phyloP scores from a whole-genome alignment of 768 basidiomycete species.

The Tricholoma bakamatsutake region DNA sequence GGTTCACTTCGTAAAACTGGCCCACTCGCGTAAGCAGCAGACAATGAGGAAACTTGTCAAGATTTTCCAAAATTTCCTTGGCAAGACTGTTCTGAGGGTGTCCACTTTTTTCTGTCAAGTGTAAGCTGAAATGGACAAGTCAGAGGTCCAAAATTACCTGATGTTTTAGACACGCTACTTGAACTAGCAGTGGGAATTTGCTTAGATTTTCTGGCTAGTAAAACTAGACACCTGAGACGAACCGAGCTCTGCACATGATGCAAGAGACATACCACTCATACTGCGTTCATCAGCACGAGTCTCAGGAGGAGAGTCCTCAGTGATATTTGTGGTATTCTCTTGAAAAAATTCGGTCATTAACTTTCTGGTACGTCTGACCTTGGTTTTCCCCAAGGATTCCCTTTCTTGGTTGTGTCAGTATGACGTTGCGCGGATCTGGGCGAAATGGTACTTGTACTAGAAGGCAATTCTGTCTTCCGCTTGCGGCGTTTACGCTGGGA shows the following conservation, averaged over 20 bases:
- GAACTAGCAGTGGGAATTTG: background rate
- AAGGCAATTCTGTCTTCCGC: background rate
- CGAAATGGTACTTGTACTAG: background rate
- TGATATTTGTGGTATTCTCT: background rate
- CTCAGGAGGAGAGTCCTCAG: background rate
- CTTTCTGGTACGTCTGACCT: background rate
- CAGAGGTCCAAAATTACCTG: background rate
- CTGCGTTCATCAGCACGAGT: background rate
- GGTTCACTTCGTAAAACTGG: conserved; percentile 85
- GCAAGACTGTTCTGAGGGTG: conserved; percentile 49
- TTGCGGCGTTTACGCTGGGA: background rate
- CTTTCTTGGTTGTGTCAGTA: background rate
- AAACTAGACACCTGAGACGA: background rate
- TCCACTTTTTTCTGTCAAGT: conserved; percentile 2
- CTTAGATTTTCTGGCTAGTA: background rate
- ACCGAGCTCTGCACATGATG: background rate
- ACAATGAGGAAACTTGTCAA: conserved; percentile 78
- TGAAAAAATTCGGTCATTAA: background rate
- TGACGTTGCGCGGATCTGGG: background rate
- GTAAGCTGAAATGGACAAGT: background rate
- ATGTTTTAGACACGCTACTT: background rate
- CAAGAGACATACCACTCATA: background rate
- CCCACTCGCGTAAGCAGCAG: conserved; percentile 89
- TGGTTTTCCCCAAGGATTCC: background rate
- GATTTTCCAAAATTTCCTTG: conserved; percentile 63